Base-by-base conservation (phyloP, 2,329 filamentous ascomycete genomes). In the Niveomyces coronatus region DNA sequence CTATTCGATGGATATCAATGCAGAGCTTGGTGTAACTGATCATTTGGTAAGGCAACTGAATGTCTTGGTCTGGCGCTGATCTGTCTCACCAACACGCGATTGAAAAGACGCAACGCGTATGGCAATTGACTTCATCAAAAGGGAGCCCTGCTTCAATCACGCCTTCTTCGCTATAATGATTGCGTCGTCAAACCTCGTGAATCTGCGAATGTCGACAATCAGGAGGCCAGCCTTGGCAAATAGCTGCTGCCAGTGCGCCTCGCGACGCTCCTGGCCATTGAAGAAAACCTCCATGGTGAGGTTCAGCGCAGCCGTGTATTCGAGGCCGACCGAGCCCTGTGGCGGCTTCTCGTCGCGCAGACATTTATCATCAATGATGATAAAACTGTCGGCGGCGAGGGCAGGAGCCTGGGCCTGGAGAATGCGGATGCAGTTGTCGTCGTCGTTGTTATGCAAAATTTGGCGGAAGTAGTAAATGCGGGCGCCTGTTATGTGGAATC, bases 381-480 rank as follows among this genome's bases (percentile, higher is more conserved):
- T 39, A 19, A 49, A 37, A 39, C 44, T 50, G n/a, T 45, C 20
- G 1, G 40, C 9, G 3, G 39, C 40, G 42, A 53, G 46, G 31
- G 48, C 50, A 1, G 39, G 28, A 0, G 42, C 9, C 16, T 48
- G 44, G 8, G 45, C 24, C 19, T 41, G 19, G 6, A 54, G 38
- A 15, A 53, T 55, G 15, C 36, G 23, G 23, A 50, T 36, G 35
- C 49, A 51, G 9, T 44, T 45, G 27, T 44, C 45, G 28, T 52
- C 50, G 19, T 49, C 41, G 23, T 51, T 41, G 28, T 54, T 49
- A 40, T 53, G 52, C 36, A 55, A 27, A 14, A 55, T 49, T n/a
- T 51, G 45, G 19, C 52, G 49, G 27, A 53, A 51, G 37, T 54
- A 54, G 35, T 52, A 53, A 5, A 49, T 47, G 3, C 44, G 41